Conservation (phyloP, 2,329 filamentous ascomycete genomes). For the Hypoxylon sp. region DNA sequence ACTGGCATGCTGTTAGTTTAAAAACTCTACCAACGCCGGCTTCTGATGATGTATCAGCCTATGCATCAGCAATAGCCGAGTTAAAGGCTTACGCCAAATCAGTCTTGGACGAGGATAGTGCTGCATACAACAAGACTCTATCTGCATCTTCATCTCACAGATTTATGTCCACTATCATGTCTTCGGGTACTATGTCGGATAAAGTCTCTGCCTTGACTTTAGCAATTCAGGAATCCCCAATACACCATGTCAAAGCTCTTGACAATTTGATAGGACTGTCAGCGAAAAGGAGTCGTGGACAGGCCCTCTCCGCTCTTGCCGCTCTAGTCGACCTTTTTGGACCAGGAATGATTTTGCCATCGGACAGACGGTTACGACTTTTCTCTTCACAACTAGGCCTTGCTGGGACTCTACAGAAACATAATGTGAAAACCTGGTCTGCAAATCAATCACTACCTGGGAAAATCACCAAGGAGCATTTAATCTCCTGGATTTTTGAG, state of each 20-base stretch:
- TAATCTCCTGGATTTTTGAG: constrained; percentile 92
- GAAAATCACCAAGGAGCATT: constrained; percentile 79
- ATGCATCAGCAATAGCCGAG: constrained; percentile 62
- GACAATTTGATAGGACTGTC: constrained; percentile 86
- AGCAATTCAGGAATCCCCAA: constrained; percentile 93
- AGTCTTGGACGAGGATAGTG: constrained; percentile 83
- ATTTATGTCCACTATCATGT: constrained; percentile 97
- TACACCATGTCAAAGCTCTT: constrained; percentile 92
- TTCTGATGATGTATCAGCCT: constrained; percentile 63
- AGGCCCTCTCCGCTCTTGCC: constrained; percentile 91
- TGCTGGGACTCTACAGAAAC: constrained; percentile 77
- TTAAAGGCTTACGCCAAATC: constrained; percentile 79
- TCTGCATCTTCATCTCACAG: constrained; percentile 90
- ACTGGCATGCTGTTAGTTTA: constrained; percentile 68
- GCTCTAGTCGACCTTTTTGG: constrained; percentile 95
- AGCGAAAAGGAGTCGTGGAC: constrained; percentile 93
- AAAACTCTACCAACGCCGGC: constrained; percentile 61
- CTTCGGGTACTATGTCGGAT: constrained; percentile 94
- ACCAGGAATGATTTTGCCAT: constrained; percentile 86
- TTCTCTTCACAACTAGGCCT: constrained; percentile 87
- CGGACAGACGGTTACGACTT: constrained; percentile 82
- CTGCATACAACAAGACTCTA: constrained; percentile 79
- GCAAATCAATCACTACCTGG: constrained; percentile 79
- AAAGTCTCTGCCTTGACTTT: constrained; percentile 96
- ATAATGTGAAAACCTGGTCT: constrained; percentile 73